Conservation (phyloP, 2,329 filamentous ascomycete species). For the Blumeria hordei region DNA sequence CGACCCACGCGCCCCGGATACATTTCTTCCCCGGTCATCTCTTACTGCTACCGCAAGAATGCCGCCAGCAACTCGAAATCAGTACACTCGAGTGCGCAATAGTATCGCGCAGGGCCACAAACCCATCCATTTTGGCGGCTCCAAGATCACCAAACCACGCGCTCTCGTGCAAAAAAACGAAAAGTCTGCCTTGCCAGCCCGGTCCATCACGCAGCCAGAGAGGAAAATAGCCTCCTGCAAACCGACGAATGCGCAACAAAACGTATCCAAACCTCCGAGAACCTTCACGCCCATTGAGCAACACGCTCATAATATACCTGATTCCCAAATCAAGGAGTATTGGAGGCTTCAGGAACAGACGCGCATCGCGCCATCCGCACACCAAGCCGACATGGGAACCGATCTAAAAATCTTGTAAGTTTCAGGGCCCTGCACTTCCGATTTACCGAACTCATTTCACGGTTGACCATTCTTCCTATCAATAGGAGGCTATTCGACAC, state of each 20-base stretch:
- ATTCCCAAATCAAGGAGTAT: slow-evolving; percentile 49
- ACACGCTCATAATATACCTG: slow-evolving; percentile 37
- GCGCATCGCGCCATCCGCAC: slow-evolving; percentile 44
- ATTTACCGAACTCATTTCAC: neutral
- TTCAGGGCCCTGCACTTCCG: neutral
- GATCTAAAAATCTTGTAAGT: slow-evolving; percentile 53
- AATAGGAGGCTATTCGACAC: slow-evolving; percentile 41
- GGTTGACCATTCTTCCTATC: neutral
- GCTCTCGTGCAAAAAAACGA: slow-evolving; percentile 9
- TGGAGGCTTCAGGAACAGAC: slow-evolving; percentile 50
- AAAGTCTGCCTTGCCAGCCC: neutral
- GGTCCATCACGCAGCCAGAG: neutral
- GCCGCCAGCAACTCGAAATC: too few species aligned
- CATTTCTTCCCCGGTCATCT: too few species aligned
- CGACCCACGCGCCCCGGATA: too few species aligned
- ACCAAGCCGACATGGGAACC: slow-evolving; percentile 47
- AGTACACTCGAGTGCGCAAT: too few species aligned
- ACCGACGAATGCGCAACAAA: slow-evolving; percentile 7
- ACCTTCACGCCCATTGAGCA: slow-evolving; percentile 27
- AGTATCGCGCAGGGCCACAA: slow-evolving; percentile 17
- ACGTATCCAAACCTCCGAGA: slow-evolving; percentile 5
- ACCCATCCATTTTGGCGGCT: slow-evolving; percentile 37
- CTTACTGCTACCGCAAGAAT: too few species aligned
- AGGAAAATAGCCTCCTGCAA: slow-evolving; percentile 5
- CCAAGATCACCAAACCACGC: slow-evolving; percentile 32